Base-by-base conservation (phyloP, 495 filamentous ascomycete species). In the Letharia columbiana region DNA sequence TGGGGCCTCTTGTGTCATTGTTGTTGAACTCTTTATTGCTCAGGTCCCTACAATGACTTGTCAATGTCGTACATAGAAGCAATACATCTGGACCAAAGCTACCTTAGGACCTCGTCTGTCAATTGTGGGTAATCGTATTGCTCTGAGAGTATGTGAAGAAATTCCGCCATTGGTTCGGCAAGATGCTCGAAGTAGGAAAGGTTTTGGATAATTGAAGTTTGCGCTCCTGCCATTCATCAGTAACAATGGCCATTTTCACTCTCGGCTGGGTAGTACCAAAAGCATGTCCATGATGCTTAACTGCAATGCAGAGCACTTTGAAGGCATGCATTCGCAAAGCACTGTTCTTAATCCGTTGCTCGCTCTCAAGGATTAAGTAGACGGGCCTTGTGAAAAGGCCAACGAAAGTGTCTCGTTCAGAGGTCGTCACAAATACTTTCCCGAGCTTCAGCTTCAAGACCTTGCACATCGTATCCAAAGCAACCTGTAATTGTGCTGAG, bases 61-160 rank as follows among this genome's bases (percentile, higher is more conserved):
- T 69, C 35, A 65, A 37, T 20, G 31, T 39, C 42, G 57, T 31
- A 57, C 42, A 61, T 31, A 57, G 15, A n/a, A 57, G 49, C 41
- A 56, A 39, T 39, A 52, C 12, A 54, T 41, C 8, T 52, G 5
- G 50, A 57, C 28, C 2, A 62, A 20, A 40, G 23, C 12, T 75
- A 85, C 82, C 82, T 83, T 60, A 98, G 75, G 58, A 98, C 89
- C 73, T 98, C 95, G 75, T 98, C 95, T 1, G 91, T 87, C 10
- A 99, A 82, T 72, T 99, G 94, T 12, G 92, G 90, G 72, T 97
- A 96, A 76, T 99, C 94, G 78, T 98, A 99, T 83, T 97, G 91
- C 72, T 98, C 92, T 0, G 90, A 84, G 35, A 99, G 81, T 70
- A 99, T 99, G 68, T 98, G 92, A 0, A 98, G 79, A 71, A 98